Percentiles rank a stretch among this genome's conserved stretches.
Conservation (phyloP, 78 protist genomes). For the Mantamonas sphyraenae region DNA sequence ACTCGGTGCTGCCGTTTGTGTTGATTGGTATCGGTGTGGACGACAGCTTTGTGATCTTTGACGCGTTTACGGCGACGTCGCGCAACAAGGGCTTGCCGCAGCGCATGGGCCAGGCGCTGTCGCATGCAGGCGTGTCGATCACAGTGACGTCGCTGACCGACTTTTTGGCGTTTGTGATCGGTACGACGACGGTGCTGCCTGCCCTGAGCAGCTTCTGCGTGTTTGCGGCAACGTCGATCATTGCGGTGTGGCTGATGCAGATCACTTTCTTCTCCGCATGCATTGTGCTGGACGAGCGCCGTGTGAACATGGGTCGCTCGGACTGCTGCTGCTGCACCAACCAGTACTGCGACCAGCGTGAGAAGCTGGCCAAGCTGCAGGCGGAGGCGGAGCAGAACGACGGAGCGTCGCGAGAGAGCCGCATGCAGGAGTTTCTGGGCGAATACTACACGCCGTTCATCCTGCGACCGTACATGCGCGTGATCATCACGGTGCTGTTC, state of each 20-base stretch:
- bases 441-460: not conserved
- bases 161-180: slow-evolving; percentile 20
- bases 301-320: not conserved
- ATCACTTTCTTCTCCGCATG: slow-evolving; percentile 3
- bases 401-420: too few relatives aligned
- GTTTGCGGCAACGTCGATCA: slow-evolving; percentile 18
- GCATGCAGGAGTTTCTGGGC: not conserved
- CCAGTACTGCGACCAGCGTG: too few relatives aligned
- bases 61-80: not conserved
- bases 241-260: slow-evolving; percentile 8
- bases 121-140: slow-evolving; percentile 23
- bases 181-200: slow-evolving; percentile 9
- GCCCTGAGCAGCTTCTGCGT: slow-evolving; percentile 19
- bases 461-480: not conserved
- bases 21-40: slow-evolving; percentile 53
- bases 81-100: not conserved
- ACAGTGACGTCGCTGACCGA: slow-evolving; percentile 42
- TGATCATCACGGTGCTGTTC: not conserved
- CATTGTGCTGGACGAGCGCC: slow-evolving; percentile 10
- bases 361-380: not conserved
- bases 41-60: slow-evolving; percentile 24
- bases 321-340: slow-evolving; percentile 29
- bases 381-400: slow-evolving; percentile 5
- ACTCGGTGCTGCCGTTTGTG: slow-evolving; percentile 14
- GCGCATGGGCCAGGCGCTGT: slow-evolving; percentile 1